A percentile compares a stretch with the other conserved stretches of the same genome.
These are phyloP conservation scores for Beauveria varroae DNA, from an alignment of 2,329 filamentous ascomycete genomes.

Conservation along the genomic window DNA sequence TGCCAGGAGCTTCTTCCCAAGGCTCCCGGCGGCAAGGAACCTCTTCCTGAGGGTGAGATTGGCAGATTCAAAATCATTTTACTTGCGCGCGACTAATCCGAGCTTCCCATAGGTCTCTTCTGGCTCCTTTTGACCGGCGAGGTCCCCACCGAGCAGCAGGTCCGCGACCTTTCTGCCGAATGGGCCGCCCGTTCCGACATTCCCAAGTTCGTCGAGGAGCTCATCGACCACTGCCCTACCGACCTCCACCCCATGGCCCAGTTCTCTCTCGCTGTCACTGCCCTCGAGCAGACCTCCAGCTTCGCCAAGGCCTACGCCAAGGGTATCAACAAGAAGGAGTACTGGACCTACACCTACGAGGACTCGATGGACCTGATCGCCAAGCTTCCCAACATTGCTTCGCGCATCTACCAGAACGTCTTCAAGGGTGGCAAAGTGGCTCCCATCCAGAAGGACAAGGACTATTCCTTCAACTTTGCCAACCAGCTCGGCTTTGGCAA, in stretches of 20 bases:
- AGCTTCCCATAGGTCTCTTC: conserved; percentile 66
- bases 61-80: background rate
- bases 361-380: conserved; percentile 99
- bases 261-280: conserved; percentile 95
- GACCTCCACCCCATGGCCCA: conserved; percentile 99
- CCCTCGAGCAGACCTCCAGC: conserved; percentile 94
- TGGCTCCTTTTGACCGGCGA: conserved; percentile 98
- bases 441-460: conserved; percentile 94
- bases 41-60: conserved; percentile 76
- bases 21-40: conserved; percentile 92
- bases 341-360: conserved; percentile 99
- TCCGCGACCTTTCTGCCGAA: conserved; percentile 94
- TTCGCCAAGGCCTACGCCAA: conserved; percentile 99
- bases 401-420: conserved; percentile 99
- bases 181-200: conserved; percentile 97
- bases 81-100: background rate
- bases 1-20: conserved; percentile 97
- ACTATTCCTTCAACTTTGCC: conserved; percentile 98
- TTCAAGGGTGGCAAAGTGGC: conserved; percentile 99
- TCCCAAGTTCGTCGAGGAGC: conserved; percentile 97
- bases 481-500: conserved; percentile 96
- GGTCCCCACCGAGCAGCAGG: conserved; percentile 96
- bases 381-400: conserved; percentile 95
- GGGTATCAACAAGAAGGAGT: conserved; percentile 98
- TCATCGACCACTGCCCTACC: conserved; percentile 98